phyloP scores from a whole-genome alignment of 805 yeast species.

The Yarrowia hollandica region DNA sequence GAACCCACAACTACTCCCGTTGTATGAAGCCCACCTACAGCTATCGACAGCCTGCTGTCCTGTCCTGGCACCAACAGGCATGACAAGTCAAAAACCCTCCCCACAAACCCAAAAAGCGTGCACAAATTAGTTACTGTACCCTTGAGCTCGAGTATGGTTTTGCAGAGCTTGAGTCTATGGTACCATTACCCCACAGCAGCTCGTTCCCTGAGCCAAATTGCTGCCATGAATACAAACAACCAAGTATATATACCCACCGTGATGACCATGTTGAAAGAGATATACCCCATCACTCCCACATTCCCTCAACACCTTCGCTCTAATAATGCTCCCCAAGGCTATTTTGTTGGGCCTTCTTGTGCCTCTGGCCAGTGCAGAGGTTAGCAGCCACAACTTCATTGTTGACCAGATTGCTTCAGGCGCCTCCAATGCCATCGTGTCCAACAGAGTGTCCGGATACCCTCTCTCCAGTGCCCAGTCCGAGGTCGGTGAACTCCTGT shows the following conservation, averaged over 20 bases:
- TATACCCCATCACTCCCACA: not conserved
- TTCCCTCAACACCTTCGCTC: not conserved
- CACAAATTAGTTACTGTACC: no score
- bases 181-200: not conserved
- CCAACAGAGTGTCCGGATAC: conserved; percentile 9
- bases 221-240: not conserved
- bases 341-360: not conserved
- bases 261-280: not conserved
- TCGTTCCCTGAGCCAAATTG: not conserved
- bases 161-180: conserved; percentile 17
- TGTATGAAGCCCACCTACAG: no score
- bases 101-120: conserved; percentile 1
- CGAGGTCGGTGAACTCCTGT: not conserved
- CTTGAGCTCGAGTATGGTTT: no score
- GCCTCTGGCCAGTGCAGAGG: not conserved
- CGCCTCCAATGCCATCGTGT: not conserved
- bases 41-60: no score
- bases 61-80: no score
- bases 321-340: conserved; percentile 1
- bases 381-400: conserved; percentile 7
- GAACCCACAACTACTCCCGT: no score
- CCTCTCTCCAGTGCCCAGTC: not conserved
- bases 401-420: not conserved
- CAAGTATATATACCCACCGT: not conserved
- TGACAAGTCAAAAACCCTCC: not conserved